Conservation (phyloP, 371 early-diverging fungal genomes). For the Encephalitozoon hellem region DNA sequence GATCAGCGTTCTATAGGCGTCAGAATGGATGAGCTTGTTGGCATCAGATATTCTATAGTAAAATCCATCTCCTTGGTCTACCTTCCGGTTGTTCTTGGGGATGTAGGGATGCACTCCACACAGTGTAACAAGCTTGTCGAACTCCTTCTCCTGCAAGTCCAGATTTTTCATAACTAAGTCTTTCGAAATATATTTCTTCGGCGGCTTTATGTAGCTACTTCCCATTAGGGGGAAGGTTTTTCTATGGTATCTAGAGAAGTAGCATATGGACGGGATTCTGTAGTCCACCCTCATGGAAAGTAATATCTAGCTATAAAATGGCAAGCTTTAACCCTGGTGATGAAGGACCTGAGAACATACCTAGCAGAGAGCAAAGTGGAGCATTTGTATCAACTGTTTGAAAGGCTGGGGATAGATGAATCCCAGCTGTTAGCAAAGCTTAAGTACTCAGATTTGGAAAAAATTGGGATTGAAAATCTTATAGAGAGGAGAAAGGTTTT, state of each 20-base stretch:
- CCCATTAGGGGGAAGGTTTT: conserved; percentile 8
- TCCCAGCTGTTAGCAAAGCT: conserved; percentile 9
- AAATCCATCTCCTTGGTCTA: conserved; percentile 29
- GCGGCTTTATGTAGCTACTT: conserved; percentile 33
- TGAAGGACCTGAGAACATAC: neutral
- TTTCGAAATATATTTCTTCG: conserved; percentile 42
- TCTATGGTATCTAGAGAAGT: neutral
- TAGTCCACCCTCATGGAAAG: neutral
- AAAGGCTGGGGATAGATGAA: conserved; percentile 12
- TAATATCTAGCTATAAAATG: neutral
- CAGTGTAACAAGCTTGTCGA: conserved; percentile 34
- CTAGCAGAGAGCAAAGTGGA: neutral
- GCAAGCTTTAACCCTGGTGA: neutral
- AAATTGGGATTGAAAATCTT: conserved; percentile 45
- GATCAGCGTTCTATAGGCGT: conserved; percentile 31
- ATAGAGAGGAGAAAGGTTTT: conserved; percentile 45
- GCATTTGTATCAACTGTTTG: neutral
- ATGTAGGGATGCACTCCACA: conserved; percentile 30
- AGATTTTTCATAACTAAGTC: conserved; percentile 26
- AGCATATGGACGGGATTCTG: neutral
- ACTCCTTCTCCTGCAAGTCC: conserved; percentile 30
- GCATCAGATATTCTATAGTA: conserved; percentile 47
- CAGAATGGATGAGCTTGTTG: conserved; percentile 28
- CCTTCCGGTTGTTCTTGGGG: conserved; percentile 22
- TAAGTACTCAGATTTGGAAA: conserved; percentile 47